Conservation (phyloP, 352 stramenopile species). For the Pythium aquatile region DNA sequence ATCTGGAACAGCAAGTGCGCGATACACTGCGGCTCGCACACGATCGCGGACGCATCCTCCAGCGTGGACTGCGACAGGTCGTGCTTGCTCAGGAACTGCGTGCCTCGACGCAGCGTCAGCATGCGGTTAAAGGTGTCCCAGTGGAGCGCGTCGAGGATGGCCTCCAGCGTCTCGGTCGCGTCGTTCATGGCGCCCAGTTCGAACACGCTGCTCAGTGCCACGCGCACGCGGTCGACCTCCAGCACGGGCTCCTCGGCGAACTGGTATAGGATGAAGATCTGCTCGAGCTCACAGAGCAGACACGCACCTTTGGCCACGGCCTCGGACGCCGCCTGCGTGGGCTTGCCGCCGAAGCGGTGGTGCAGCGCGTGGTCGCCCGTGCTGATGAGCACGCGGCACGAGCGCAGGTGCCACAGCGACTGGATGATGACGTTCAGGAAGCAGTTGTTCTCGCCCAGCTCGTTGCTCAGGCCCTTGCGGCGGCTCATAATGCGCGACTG, state of each 20-base stretch:
- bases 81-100: constrained; percentile 24
- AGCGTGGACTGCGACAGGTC: constrained; percentile 55
- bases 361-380: constrained; percentile 77
- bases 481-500: constrained; percentile 43
- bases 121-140: constrained; percentile 80
- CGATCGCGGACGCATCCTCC: constrained; percentile 59
- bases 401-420: constrained; percentile 88
- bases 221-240: constrained; percentile 68
- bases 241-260: constrained; percentile 76
- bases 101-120: constrained; percentile 44
- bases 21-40: constrained; percentile 79
- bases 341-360: constrained; percentile 50
- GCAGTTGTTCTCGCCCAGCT: constrained; percentile 87
- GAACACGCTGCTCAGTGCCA: constrained; percentile 64
- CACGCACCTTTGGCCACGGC: constrained; percentile 31
- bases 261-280: constrained; percentile 86
- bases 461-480: constrained; percentile 83
- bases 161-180: constrained; percentile 80
- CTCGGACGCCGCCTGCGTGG: constrained; percentile 26
- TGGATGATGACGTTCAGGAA: constrained; percentile 92
- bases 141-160: constrained; percentile 75
- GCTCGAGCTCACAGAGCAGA: constrained; percentile 81
- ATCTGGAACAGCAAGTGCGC: constrained; percentile 84
- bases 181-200: constrained; percentile 84
- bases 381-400: constrained; percentile 76